Percentiles rank a stretch among this genome's conserved stretches.
Conservation (phyloP, 208 protist genomes). For the Acanthamoeba lenticulata region DNA sequence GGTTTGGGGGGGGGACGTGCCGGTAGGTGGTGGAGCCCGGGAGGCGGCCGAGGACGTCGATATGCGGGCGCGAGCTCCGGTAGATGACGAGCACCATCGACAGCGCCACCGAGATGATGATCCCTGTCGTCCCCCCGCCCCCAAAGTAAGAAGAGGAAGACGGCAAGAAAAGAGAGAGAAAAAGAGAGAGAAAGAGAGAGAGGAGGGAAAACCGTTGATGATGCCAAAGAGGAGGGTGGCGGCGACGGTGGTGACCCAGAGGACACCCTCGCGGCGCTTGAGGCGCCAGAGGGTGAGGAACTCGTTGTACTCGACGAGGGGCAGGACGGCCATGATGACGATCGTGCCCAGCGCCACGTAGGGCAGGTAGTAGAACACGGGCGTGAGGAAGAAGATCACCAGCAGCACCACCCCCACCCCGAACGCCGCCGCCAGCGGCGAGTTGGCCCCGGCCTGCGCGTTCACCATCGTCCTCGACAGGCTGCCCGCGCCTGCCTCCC, state of each 20-base stretch:
- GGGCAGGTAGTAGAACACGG: slow-evolving; percentile 67
- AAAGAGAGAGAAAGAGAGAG: too few relatives aligned
- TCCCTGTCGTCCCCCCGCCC: slow-evolving; percentile 55
- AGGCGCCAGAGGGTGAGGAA: not conserved
- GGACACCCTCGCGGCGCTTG: not conserved
- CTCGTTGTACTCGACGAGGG: slow-evolving; percentile 69
- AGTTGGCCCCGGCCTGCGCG: slow-evolving; percentile 51
- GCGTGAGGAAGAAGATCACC: slow-evolving; percentile 66
- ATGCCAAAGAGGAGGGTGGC: slow-evolving; percentile 70
- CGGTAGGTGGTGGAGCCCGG: slow-evolving; percentile 70
- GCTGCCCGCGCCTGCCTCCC: not conserved
- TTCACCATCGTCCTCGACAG: slow-evolving; percentile 76
- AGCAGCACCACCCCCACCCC: slow-evolving; percentile 61
- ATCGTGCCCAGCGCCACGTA: slow-evolving; percentile 62
- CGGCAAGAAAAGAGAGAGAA: too few relatives aligned
- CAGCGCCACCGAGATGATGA: slow-evolving; percentile 64
- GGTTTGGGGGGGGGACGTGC: slow-evolving; percentile 4
- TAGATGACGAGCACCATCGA: slow-evolving; percentile 75
- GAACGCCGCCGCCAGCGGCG: slow-evolving; percentile 51
- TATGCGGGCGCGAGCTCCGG: slow-evolving; percentile 70
- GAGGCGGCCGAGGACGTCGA: slow-evolving; percentile 70
- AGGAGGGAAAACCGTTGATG: not conserved
- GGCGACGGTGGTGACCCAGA: slow-evolving; percentile 66
- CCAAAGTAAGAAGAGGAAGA: too few relatives aligned
- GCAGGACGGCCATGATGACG: slow-evolving; percentile 70